Percentiles rank a stretch among this genome's conserved stretches.
These are phyloP conservation scores for Hyaloperonospora brassicae DNA, from an alignment of 352 stramenopile genomes.

Conservation along the genomic window DNA sequence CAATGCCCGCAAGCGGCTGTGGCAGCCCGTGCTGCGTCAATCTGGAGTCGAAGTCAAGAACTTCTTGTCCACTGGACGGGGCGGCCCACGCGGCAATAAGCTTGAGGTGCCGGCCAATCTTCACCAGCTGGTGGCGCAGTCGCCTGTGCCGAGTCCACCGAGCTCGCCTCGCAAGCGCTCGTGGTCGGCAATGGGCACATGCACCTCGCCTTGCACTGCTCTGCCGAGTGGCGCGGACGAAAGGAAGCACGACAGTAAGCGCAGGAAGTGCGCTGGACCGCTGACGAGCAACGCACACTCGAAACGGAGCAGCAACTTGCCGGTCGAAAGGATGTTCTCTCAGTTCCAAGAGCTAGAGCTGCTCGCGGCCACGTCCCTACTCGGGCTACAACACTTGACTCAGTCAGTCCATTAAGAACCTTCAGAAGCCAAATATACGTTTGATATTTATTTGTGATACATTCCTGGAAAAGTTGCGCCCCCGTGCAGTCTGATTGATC, in stretches of 20 bases:
- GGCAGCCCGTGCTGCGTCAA: constrained; percentile 78
- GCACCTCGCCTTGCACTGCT: constrained; percentile 9
- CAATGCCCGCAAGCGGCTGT: constrained; percentile 81
- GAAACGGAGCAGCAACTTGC: constrained; percentile 17
- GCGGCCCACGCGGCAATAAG: constrained; percentile 70
- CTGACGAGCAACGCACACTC: constrained; percentile 25
- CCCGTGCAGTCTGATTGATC: too few relatives aligned
- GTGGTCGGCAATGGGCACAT: constrained; percentile 36
- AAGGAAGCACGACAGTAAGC: constrained; percentile 21
- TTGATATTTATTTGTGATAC: constrained; percentile 32
- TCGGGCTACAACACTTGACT: constrained; percentile 59
- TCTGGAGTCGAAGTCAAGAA: constrained; percentile 87
- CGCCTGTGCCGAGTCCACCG: constrained; percentile 25
- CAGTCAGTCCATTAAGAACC: constrained; percentile 58
- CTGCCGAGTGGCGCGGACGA: constrained; percentile 6
- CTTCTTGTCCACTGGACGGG: constrained; percentile 75
- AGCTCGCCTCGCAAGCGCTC: constrained; percentile 50
- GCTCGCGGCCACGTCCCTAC: constrained; percentile 60
- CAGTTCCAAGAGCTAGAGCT: constrained; percentile 71
- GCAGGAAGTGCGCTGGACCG: constrained; percentile 28
- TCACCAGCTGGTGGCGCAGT: constrained; percentile 47
- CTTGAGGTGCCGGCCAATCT: constrained; percentile 61
- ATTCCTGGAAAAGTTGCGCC: too few relatives aligned
- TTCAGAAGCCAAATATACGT: constrained; percentile 10
- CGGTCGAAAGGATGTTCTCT: constrained; percentile 10